Conservation (phyloP, 2,329 filamentous ascomycete species). For the Calonectria hongkongensis region DNA sequence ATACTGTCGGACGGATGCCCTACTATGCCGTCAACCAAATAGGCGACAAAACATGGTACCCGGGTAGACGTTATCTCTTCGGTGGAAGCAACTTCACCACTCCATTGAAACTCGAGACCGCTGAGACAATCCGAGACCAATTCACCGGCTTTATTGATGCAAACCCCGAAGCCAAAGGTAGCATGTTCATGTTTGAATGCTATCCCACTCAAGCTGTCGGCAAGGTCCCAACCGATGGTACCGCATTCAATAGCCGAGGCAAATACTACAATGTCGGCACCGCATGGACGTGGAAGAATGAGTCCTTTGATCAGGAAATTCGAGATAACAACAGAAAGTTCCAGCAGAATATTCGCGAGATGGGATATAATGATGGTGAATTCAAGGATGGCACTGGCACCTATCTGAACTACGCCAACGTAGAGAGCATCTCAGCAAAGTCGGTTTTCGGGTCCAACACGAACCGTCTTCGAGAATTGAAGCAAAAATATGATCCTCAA, state of each 20-base stretch:
- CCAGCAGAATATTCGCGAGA: conserved; percentile 44
- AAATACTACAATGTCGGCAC: conserved; percentile 51
- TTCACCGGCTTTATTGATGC: conserved; percentile 45
- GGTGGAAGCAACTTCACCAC: conserved; percentile 66
- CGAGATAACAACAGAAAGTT: conserved; percentile 50
- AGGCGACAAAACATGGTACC: conserved; percentile 59
- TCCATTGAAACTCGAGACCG: conserved; percentile 58
- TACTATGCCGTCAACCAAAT: conserved; percentile 64
- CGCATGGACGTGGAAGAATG: conserved; percentile 45
- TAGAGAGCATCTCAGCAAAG: conserved; percentile 28
- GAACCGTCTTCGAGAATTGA: conserved; percentile 21
- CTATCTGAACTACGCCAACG: conserved; percentile 36
- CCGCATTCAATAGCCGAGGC: conserved; percentile 52
- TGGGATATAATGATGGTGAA: conserved; percentile 50
- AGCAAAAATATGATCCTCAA: conserved; percentile 32
- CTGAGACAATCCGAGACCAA: conserved; percentile 44
- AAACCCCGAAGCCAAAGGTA: conserved; percentile 41
- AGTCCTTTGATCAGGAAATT: conserved; percentile 42
- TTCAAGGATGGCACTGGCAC: conserved; percentile 31
- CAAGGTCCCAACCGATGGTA: conserved; percentile 44
- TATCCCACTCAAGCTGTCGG: conserved; percentile 42
- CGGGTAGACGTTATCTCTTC: conserved; percentile 61
- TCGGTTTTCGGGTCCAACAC: conserved; percentile 30
- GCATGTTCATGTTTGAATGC: conserved; percentile 48
- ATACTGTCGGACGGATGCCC: conserved; percentile 62